phyloP scores from a whole-genome alignment of 2,329 filamentous ascomycete genomes.

The Epichloe aotearoae region DNA sequence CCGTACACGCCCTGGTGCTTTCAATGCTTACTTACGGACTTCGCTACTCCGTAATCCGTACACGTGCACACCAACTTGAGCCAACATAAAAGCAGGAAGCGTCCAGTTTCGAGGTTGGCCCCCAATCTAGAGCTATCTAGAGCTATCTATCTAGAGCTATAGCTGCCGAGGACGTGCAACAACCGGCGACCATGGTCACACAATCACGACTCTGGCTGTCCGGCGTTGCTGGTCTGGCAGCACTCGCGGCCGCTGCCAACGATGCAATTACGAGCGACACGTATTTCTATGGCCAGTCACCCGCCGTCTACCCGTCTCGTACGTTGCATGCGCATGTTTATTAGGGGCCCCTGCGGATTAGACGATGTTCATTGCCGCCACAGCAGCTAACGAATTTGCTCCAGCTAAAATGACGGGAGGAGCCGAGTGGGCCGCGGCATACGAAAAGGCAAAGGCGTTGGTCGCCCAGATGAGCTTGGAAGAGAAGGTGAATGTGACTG shows the following conservation, averaged over 20 bases:
- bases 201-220: not conserved
- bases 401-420: conserved; percentile 41
- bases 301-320: conserved; percentile 39
- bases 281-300: conserved; percentile 36
- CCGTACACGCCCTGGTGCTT: too few relatives aligned
- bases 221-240: conserved; percentile 3
- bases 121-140: too few relatives aligned
- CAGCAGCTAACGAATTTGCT: not conserved
- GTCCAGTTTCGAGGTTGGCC: too few relatives aligned
- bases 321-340: conserved; percentile 11
- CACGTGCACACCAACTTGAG: too few relatives aligned
- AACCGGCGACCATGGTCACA: not conserved
- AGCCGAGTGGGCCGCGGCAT: conserved; percentile 50
- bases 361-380: too few relatives aligned
- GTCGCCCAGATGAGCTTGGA: conserved; percentile 60
- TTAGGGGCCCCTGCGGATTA: too few relatives aligned
- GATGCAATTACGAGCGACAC: conserved; percentile 25
- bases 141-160: too few relatives aligned
- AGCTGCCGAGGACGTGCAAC: too few relatives aligned
- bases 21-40: too few relatives aligned
- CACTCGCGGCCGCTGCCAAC: conserved; percentile 3
- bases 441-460: conserved; percentile 52
- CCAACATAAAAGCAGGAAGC: too few relatives aligned
- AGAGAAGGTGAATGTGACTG: conserved; percentile 70
- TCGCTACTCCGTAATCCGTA: too few relatives aligned